Base-by-base conservation (phyloP, 768 basidiomycete genomes). In the Panaeolus cyanescens region DNA sequence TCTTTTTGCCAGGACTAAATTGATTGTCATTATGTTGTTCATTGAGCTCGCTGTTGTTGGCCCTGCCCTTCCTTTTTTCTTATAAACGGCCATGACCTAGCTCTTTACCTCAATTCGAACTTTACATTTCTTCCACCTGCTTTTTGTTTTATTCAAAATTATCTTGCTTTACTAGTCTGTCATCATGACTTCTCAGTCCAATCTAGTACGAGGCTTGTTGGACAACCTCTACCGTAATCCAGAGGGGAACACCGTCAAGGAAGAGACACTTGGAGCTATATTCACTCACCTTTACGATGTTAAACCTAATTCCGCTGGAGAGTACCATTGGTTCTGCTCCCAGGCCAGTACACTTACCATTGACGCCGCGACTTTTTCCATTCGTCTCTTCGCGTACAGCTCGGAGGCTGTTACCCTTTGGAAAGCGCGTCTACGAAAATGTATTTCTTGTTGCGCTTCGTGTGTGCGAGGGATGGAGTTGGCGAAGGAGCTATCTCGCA, bases 321-420 rank as follows among this genome's bases (percentile, higher is more conserved):
- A 75, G 32, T 63, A 83, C 57, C 95, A 97, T 68, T 96, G 93
- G 93, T 96, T 91, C 71, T 97, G 95, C 72, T 71, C 76, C 30
- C 80, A 82, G 34, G 89, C 88, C 3, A 75, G 83, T 32, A 70
- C 79, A 8, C 75, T 84, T 32, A 87, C 84, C 0, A 72, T 82
- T 8, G 88, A 85, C 60, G 85, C 89, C 1, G 93, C 95, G 0
- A 87, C 86, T 0, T 97, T 95, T 75, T 81, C 93, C 54, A 77
- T 96, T 34, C 85, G 94, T 55, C 74, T 97, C 36, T 89, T 91
- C 70, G 94, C 94, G 9, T 97, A 93, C 67, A 76, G 82, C 56
- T 83, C 84, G 55, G 72, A 77, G 0, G 76, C 78, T 31, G 88
- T 92, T 3, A 79, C 81, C 1, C 71, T 75, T 36, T 96, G 93